Evolutionary conservation across 2,329 filamentous ascomycete genomes (phyloP).

Genomic region (Monascus ruber): DNA sequence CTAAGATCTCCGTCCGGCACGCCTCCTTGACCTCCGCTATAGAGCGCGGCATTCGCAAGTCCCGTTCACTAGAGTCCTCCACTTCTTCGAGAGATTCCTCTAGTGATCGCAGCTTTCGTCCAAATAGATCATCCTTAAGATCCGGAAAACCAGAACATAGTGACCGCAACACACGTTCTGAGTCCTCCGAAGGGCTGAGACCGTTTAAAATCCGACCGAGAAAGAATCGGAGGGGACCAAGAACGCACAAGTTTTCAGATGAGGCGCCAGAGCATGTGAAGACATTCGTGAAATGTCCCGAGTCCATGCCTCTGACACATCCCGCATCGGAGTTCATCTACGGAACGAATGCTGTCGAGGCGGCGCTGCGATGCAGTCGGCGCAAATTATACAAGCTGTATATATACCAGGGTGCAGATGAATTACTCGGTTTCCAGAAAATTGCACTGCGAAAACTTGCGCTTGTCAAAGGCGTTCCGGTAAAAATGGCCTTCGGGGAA

Average conservation of each 20-base stretch:
- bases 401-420: constrained; percentile 51
- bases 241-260: constrained; percentile 12
- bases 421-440: constrained; percentile 34
- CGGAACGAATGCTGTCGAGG: constrained; percentile 67
- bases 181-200: background rate
- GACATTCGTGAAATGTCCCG: constrained; percentile 24
- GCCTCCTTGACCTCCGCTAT: constrained; percentile 59
- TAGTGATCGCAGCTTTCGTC: background rate
- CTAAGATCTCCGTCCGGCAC: constrained; percentile 21
- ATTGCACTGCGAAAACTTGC: constrained; percentile 28
- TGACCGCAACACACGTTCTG: background rate
- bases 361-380: constrained; percentile 57
- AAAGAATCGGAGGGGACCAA: constrained; percentile 1
- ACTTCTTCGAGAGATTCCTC: background rate
- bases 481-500: constrained; percentile 49
- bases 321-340: constrained; percentile 88
- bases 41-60: constrained; percentile 51
- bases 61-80: constrained; percentile 4
- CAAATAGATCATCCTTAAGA: constrained; percentile 2
- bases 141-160: constrained; percentile 1
- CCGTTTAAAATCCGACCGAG: too few species aligned
- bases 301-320: constrained; percentile 58
- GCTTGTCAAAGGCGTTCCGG: constrained; percentile 36
- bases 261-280: constrained; percentile 21
- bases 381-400: constrained; percentile 80